Evolutionary conservation across 2,329 filamentous ascomycete genomes (phyloP), one percentile per base, ranked within the genome.

Genomic region (Pestalotiopsis sp.): DNA sequence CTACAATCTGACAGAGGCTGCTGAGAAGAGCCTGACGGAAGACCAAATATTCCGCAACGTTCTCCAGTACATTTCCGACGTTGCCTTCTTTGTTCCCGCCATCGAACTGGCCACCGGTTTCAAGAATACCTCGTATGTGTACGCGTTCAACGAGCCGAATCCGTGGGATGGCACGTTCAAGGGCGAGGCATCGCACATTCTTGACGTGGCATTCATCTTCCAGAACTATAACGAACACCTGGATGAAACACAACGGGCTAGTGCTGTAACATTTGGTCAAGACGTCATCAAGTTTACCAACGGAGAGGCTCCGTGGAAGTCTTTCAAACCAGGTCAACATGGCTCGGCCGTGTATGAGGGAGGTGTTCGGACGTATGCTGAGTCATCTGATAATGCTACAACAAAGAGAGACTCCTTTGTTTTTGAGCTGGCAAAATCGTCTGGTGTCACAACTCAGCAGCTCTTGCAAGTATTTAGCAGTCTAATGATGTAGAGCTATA

Each of bases 121-220:
- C 25, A 11, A 9, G 38, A 63, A 63, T 2, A 38, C 25, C 27
- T 20, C 27, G 4, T 63, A 38, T 13, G 1, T 39, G 27, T 63
- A 38, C 60, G n/a, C 20, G 13, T 38, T 63, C 14, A 63, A 63
- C 36, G 60, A 63, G 60, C 60, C 27, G 13, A 63, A 63, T 41
- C 60, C 60, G 3, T 63, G 60, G 60, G 60, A 63, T 3, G 60
- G 60, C 9, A 9, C 5, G 4, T 63, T 63, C 60, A 63, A 63
- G 36, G 60, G 60, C n/a, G 31, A 63, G 20, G 60, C 60, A 2
- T 36, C 60, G 13, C 60, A 63, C 60, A 38, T 63, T 41, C 25
- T 63, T 11, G 60, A 63, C 14, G 60, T 63, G n/a, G 36, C 11
- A 5, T 39, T 63, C 38, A 23, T 63, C 11, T 63, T 63, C 17